A percentile compares a stretch with the other conserved stretches of the same genome.
phyloP scores from a whole-genome alignment of 768 basidiomycete species.

The Termitomyces bulborhizus region DNA sequence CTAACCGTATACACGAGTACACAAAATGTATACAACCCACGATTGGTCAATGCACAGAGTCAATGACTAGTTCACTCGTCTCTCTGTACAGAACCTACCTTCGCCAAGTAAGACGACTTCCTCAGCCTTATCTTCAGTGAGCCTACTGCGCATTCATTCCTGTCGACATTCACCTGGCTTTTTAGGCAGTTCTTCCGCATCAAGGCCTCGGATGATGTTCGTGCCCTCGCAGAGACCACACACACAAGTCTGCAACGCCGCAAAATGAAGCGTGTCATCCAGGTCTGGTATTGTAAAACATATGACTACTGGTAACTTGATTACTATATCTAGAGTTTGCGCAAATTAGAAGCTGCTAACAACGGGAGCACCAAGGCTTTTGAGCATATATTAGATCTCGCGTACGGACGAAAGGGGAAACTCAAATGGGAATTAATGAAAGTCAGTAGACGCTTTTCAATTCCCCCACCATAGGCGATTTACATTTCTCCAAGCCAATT shows the following conservation, averaged over 20 bases:
- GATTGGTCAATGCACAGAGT: too few species aligned
- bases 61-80: constrained; percentile 14
- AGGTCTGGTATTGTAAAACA: constrained; percentile 29
- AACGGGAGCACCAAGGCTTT: constrained; percentile 43
- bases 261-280: constrained; percentile 44
- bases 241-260: constrained; percentile 22
- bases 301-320: neutral
- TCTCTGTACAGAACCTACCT: constrained; percentile 36
- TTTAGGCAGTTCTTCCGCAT: constrained; percentile 59
- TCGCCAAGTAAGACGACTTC: constrained; percentile 34
- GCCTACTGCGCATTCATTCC: neutral
- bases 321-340: constrained; percentile 38
- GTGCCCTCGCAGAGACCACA: constrained; percentile 34
- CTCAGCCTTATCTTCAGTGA: constrained; percentile 39
- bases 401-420: constrained; percentile 73
- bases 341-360: constrained; percentile 49
- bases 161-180: constrained; percentile 1
- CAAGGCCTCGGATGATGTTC: constrained; percentile 52
- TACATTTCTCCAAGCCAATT: constrained; percentile 38
- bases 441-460: constrained; percentile 30
- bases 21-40: too few species aligned
- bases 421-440: constrained; percentile 63
- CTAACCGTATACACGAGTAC: too few species aligned
- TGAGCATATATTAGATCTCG: constrained; percentile 53
- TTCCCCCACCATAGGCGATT: neutral